phyloP scores from a whole-genome alignment of 129 eudicot genomes.

The Logfia minima region DNA sequence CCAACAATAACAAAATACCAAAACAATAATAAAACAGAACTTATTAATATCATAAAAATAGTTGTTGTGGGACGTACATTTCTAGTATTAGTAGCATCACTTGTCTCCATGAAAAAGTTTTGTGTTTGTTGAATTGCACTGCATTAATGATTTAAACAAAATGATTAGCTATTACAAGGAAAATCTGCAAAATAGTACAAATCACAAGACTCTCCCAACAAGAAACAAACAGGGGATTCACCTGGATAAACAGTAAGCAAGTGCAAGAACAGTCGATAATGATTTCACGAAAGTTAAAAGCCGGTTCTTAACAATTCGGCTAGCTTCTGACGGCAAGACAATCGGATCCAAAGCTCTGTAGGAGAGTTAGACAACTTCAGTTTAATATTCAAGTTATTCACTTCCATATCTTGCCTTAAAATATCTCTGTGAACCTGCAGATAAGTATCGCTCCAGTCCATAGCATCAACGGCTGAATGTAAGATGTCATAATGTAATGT shows the following conservation, averaged over 20 bases:
- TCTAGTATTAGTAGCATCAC: conserved; percentile 66
- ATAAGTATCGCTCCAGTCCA: conserved; percentile 89
- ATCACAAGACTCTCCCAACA: not conserved
- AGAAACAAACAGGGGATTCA: conserved; percentile 22
- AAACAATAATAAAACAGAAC: not conserved
- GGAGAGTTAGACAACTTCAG: conserved; percentile 18
- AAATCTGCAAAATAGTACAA: not conserved
- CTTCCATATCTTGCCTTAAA: not conserved
- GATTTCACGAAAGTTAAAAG: conserved; percentile 84
- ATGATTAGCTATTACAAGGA: conserved; percentile 14
- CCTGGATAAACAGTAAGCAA: conserved; percentile 93
- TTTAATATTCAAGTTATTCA: conserved; percentile 10
- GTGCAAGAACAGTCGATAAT: conserved; percentile 85
- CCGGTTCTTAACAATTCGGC: conserved; percentile 78
- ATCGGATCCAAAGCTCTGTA: conserved; percentile 86
- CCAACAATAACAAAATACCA: conserved; percentile 9
- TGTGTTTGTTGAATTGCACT: conserved; percentile 91
- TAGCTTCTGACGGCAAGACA: conserved; percentile 77
- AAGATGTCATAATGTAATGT: conserved; percentile 72
- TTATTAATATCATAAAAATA: not conserved
- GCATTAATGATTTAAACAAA: conserved; percentile 29
- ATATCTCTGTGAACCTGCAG: conserved; percentile 61
- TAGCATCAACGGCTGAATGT: conserved; percentile 80
- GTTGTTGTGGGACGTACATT: conserved; percentile 48
- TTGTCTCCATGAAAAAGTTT: conserved; percentile 67